Evolutionary conservation across 192 early-diverging fungal species (phyloP).

Genomic region (Coemansia sp.): DNA sequence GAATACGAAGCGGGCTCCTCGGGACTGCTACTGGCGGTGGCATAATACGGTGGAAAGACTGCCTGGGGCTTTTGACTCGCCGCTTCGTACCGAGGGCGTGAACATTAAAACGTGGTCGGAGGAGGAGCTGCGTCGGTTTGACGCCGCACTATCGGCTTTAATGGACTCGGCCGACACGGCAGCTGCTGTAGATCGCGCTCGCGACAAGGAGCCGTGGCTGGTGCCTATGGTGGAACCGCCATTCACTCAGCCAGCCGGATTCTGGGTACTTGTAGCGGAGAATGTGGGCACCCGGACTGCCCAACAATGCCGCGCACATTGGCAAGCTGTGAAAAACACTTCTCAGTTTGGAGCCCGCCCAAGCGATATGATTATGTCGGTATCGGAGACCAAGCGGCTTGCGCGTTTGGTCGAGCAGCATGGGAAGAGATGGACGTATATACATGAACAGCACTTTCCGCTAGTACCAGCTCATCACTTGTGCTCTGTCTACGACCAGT

Average conservation of each 20-base stretch:
- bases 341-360: background rate
- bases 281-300: constrained; percentile 9
- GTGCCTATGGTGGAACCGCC: background rate
- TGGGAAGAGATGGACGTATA: constrained; percentile 8
- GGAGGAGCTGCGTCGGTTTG: background rate
- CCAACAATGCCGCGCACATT: constrained; percentile 5
- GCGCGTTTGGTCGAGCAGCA: background rate
- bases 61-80: background rate
- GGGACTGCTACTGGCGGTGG: constrained; percentile 18
- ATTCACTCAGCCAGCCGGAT: background rate
- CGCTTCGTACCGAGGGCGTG: background rate
- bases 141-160: background rate
- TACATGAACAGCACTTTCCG: background rate
- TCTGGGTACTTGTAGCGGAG: constrained; percentile 7
- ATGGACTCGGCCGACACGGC: background rate
- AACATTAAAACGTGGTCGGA: constrained; percentile 1
- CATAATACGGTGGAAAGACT: background rate
- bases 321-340: background rate
- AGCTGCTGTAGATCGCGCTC: background rate
- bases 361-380: background rate
- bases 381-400: background rate
- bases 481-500: background rate
- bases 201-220: constrained; percentile 14
- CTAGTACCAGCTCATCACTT: background rate
- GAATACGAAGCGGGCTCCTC: constrained; percentile 3